Base-by-base conservation (phyloP, 345 rosid species). In the Eucalyptus sideroxylon region DNA sequence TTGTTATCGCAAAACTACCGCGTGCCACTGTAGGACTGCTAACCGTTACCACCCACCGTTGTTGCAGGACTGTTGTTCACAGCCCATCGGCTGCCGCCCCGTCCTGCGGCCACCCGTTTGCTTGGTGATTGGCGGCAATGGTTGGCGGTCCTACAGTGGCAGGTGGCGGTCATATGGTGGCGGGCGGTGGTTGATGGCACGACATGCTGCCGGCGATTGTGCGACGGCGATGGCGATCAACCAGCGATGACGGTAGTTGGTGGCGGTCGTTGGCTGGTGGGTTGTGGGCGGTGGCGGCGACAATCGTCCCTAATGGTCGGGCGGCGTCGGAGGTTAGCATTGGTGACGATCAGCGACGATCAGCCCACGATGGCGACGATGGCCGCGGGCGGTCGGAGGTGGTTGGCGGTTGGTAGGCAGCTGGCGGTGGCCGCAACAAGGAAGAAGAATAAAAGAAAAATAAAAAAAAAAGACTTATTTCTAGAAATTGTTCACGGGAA, bases 31-130 rank as follows among this genome's bases (percentile, higher is more conserved):
- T 13, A 49, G 16, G 50, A 49, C 1, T 49, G 6, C 2, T 4
- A 5, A 49, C 0, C 0, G 6, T 12, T 0, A 49, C 6, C 50
- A 5, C 50, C 50, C 6, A 50, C 50, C 50, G 0, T 0, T 50
- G 1, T 0, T 1, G 50, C 3, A 50, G 3, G 50, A 50, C 3
- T 6, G 0, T 49, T 49, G 50, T 49, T 49, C 50, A 49, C 16
- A 49, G 50, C 16, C 16, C 50, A 49, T 49, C 1, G 16, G 16
- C 6, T 49, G 3, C 6, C 0, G 50, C 50, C 16, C 50, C 6
- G 0, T 49, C 50, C 16, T 3, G 0, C 50, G 50, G 16, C 50
- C 50, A 50, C 50, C 2, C 6, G 3, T 50, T 50, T 50, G 50
- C 50, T 1, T 50, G 3, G 50, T 1, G 1, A 50, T 50, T 14